Base-by-base conservation (phyloP, 331 rosid species). In the Phaseolus coccineus region DNA sequence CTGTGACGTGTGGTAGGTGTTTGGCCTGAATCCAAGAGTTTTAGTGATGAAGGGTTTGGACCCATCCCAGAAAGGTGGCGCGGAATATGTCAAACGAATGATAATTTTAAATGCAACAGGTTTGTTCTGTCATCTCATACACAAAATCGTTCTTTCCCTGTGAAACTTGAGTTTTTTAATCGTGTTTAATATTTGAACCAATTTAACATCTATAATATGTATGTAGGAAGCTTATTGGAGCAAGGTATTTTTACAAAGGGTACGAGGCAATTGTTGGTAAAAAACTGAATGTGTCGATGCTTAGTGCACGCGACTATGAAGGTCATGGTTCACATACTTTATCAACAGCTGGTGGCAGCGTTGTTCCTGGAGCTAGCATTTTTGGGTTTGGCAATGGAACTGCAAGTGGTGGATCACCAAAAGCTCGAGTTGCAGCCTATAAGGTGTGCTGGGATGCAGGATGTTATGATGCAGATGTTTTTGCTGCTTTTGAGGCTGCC, bases 301-400 rank as follows among this genome's bases (percentile, higher is more conserved):
- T 31, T 6, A 69, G 83, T 3, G 71, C 91, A 0, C 87, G 97
- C 0, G 98, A 94, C 86, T 0, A n/a, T 2, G 84, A 68, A 0
- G 94, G 98, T 31, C 96, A 92, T 56, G 98, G 98, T 9, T 12
- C 96, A 3, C 97, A 94, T 35, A 94, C 98, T 31, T 79, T 94
- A 53, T 94, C 98, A 37, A 89, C 97, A 0, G 97, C 96, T 0
- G 98, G 90, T 1, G 98, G 96, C 5, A 90, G 40, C 55, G 83
- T 84, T 24, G 93, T 89, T 8, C 1, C 10, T 0, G 81, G 86
- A 7, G 92, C 76, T 1, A 86, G 14, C 71, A 82, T 88, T 13
- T 82, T 88, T 2, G 92, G 94, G 7, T 6, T 50, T 46, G 91
- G 93, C 4, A 87, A 77, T 47, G 98, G 98, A 44, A 90, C 90